Conservation (phyloP, 2,329 filamentous ascomycete genomes). For the Fusarium keratoplasticum region DNA sequence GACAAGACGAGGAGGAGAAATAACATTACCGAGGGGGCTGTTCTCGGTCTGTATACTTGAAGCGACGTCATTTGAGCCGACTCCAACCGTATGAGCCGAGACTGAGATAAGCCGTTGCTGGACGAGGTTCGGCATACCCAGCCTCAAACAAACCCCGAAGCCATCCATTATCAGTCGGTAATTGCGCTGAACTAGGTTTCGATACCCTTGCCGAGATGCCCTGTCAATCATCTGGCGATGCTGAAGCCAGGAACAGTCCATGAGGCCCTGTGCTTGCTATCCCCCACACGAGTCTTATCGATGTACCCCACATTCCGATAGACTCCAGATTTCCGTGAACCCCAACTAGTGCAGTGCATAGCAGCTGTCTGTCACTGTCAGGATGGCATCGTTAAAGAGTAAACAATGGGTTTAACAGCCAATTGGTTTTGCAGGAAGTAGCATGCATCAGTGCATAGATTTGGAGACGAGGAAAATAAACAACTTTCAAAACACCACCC, state of each 20-base stretch:
- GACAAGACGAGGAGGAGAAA: conserved; percentile 12
- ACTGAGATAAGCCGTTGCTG: conserved; percentile 41
- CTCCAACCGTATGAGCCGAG: conserved; percentile 46
- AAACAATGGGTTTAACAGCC: neutral
- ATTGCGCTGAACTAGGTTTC: neutral
- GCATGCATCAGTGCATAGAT: neutral
- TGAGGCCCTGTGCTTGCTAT: conserved; percentile 9
- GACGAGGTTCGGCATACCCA: conserved; percentile 39
- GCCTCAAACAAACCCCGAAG: conserved; percentile 9
- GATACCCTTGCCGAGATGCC: neutral
- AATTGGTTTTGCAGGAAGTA: neutral
- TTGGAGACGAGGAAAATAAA: neutral
- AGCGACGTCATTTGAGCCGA: conserved; percentile 50
- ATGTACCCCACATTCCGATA: conserved; percentile 38
- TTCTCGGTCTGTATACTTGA: conserved; percentile 30
- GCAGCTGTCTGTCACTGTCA: conserved; percentile 18
- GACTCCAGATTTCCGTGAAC: conserved; percentile 28
- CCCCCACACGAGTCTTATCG: conserved; percentile 38
- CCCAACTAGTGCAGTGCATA: neutral
- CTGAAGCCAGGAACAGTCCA: conserved; percentile 5
- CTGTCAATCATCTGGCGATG: neutral
- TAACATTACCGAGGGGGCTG: conserved; percentile 40
- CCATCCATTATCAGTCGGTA: neutral
- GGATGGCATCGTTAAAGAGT: conserved; percentile 2
- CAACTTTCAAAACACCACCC: neutral